Base-by-base conservation (phyloP, 208 protist species). In the Naegleria fowleri region DNA sequence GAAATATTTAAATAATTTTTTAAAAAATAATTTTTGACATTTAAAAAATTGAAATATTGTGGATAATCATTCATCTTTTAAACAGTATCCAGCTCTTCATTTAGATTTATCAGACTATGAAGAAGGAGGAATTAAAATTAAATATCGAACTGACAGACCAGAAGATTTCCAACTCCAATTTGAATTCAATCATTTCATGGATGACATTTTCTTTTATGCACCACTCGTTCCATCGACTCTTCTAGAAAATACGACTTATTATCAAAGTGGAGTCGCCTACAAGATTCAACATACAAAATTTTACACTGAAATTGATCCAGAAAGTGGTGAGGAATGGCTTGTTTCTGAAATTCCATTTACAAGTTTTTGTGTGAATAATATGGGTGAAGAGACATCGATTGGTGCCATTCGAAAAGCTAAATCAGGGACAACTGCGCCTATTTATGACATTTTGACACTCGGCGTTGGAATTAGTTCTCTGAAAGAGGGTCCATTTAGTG, bases 31-130 rank as follows among this genome's bases (percentile, higher is more conserved):
- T 67, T 67, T 67, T 29, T 67, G 22, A 67, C 19, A 29, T 67
- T 67, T 67, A 58, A 58, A 19, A 58, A 58, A n/a, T n/a, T n/a
- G n/a, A 58, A 58, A 19, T 58, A 58, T 58, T 19, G 15, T 19
- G 5, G 5, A 19, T 58, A 5, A 58, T 58, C 9, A 58, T 58
- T 58, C 9, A 58, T 58, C 15, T 19, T 19, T 19, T 58, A 58
- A 29, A 29, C 19, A 67, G 29, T 79, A 79, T 79, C 67, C 67
- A 15, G 6, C n/a, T 15, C n/a, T 36, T 33, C 67, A 79, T 79
- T 79, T 79, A 33, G 67, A 79, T 79, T 79, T 79, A 79, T 79
- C 67, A 36, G 67, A 79, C 9, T 79, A 79, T 79, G 67, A 79
- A 36, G 25, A 79, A 1, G 67, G 67, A 36, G 67, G 67, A 36